phyloP scores from a whole-genome alignment of 2,329 filamentous ascomycete genomes.

The Microdochium nivale region DNA sequence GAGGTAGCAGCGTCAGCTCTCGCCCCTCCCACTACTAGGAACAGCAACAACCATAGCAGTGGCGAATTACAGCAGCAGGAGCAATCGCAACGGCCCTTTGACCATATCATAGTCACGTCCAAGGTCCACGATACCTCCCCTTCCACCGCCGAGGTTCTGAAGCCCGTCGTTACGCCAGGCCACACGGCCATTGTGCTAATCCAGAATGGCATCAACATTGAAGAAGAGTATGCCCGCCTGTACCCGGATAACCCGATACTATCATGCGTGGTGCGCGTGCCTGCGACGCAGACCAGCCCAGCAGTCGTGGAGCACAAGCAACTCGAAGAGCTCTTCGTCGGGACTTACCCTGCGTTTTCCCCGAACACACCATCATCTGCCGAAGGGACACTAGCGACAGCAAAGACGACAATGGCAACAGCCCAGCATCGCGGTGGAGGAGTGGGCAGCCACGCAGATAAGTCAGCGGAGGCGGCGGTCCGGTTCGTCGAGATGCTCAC shows the following conservation, averaged over 20 bases:
- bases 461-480: not conserved
- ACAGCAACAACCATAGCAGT: not conserved
- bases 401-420: not conserved
- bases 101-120: slow-evolving; percentile 17
- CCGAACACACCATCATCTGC: slow-evolving; percentile 5
- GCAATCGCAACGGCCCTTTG: slow-evolving; percentile 9
- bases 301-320: slow-evolving; percentile 37
- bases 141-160: slow-evolving; percentile 16
- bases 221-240: slow-evolving; percentile 33
- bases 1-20: slow-evolving; percentile 22
- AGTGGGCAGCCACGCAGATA: not conserved
- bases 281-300: slow-evolving; percentile 37
- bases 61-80: too few relatives aligned
- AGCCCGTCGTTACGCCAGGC: slow-evolving; percentile 13
- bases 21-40: slow-evolving; percentile 1
- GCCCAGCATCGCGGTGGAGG: not conserved
- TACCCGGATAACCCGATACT: slow-evolving; percentile 42
- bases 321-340: slow-evolving; percentile 38
- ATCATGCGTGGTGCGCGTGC: slow-evolving; percentile 43
- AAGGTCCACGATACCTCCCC: slow-evolving; percentile 12
- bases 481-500: slow-evolving; percentile 31
- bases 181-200: slow-evolving; percentile 43
- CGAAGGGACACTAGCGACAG: slow-evolving; percentile 19
- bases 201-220: slow-evolving; percentile 49
- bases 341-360: slow-evolving; percentile 31